phyloP scores from a whole-genome alignment of 768 basidiomycete genomes.

The Trametes sanguinea region DNA sequence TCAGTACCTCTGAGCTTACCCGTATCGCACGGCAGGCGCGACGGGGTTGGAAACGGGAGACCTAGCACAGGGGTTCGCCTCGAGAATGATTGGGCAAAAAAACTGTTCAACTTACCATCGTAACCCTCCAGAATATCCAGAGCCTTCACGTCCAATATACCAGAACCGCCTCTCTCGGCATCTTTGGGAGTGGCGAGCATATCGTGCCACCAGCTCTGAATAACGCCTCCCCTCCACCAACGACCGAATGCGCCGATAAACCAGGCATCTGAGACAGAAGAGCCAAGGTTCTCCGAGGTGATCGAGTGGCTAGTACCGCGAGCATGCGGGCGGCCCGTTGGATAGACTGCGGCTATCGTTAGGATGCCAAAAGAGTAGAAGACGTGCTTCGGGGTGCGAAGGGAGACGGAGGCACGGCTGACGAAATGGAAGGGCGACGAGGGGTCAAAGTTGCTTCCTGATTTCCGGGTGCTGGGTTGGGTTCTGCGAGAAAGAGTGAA shows the following conservation, averaged over 20 bases:
- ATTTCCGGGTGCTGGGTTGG: slow-evolving; percentile 20
- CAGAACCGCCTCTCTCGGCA: slow-evolving; percentile 75
- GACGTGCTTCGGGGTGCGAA: slow-evolving; percentile 88
- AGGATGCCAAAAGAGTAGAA: slow-evolving; percentile 87
- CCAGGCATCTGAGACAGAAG: slow-evolving; percentile 66
- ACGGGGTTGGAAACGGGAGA: slow-evolving; percentile 23
- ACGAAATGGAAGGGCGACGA: slow-evolving; percentile 77
- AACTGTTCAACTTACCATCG: slow-evolving; percentile 52
- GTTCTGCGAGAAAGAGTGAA: slow-evolving; percentile 28
- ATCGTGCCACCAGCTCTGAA: slow-evolving; percentile 80
- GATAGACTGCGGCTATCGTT: slow-evolving; percentile 79
- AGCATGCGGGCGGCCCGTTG: slow-evolving; percentile 39
- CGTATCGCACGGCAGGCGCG: slow-evolving; percentile 24
- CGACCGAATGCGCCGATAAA: slow-evolving; percentile 89
- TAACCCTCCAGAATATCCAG: slow-evolving; percentile 69
- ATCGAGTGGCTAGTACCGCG: slow-evolving; percentile 20
- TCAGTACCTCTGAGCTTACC: slow-evolving; percentile 41
- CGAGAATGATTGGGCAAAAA: not conserved
- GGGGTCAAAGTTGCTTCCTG: slow-evolving; percentile 27
- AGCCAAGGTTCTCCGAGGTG: slow-evolving; percentile 10
- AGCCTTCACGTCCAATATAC: slow-evolving; percentile 74
- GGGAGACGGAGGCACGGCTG: slow-evolving; percentile 88
- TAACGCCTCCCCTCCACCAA: slow-evolving; percentile 87
- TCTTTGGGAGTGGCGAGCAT: slow-evolving; percentile 63
- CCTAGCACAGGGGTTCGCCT: slow-evolving; percentile 8